Percentiles rank a stretch among this genome's conserved stretches.
phyloP scores from a whole-genome alignment of 257 asterid genomes.

The Euphrasia confusa region DNA sequence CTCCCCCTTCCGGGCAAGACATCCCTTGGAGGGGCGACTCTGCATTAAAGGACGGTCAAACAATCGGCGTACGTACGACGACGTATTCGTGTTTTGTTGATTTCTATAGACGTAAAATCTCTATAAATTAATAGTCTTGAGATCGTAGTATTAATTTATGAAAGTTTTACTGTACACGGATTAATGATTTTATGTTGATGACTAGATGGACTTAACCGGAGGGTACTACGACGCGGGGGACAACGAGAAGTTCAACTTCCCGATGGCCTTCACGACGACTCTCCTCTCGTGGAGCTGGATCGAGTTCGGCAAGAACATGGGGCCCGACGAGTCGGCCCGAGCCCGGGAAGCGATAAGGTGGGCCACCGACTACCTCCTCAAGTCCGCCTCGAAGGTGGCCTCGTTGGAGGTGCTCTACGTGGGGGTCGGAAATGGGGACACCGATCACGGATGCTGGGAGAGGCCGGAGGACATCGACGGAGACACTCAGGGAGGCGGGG shows the following conservation, averaged over 20 bases:
- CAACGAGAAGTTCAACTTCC: conserved; percentile 76
- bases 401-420: conserved; percentile 64
- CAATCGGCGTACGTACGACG: conserved; percentile 33
- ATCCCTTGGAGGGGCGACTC: conserved; percentile 64
- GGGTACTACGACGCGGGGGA: conserved; percentile 95
- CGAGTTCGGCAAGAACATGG: conserved; percentile 44
- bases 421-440: conserved; percentile 74
- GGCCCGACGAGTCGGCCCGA: conserved; percentile 45
- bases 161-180: too few relatives aligned
- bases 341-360: conserved; percentile 61
- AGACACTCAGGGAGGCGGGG: neutral
- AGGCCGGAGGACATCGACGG: conserved; percentile 95
- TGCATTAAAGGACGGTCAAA: conserved; percentile 60
- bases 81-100: too few relatives aligned
- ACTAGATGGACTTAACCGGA: conserved; percentile 81
- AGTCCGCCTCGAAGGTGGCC: conserved; percentile 48
- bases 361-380: conserved; percentile 82
- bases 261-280: conserved; percentile 82
- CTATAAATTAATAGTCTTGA: too few relatives aligned
- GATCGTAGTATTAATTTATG: too few relatives aligned
- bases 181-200: neutral
- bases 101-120: too few relatives aligned
- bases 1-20: conserved; percentile 27
- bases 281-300: conserved; percentile 75
- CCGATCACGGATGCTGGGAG: conserved; percentile 87